Base-by-base conservation (phyloP, 2,329 filamentous ascomycete species). In the Apiospora marii region DNA sequence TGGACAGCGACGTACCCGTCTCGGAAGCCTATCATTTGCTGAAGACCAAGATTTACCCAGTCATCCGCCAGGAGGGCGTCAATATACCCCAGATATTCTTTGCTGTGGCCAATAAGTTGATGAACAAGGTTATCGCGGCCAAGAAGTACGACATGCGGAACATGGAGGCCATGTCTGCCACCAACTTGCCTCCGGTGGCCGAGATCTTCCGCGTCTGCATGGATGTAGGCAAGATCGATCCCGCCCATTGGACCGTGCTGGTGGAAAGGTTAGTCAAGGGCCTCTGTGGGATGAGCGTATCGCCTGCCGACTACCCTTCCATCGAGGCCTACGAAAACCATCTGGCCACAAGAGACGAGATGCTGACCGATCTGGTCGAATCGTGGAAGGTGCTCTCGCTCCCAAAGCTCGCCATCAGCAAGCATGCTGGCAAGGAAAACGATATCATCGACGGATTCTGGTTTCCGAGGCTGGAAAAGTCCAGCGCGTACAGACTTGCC, bases 321-420 rank as follows among this genome's bases (percentile, higher is more conserved):
- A 72, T 78, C 14, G 75, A 78, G 48, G 75, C 75, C 13, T 79
- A 79, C 70, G 80, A 81, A 68, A 77, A 71, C 16, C 76, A 77
- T 69, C 78, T 81, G 74, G 75, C 75, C 19, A 76, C 74, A 49
- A 79, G 79, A 51, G 78, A 82, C 48, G 75, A 72, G 12, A 79
- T 85, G 71, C 75, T 85, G 3, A 74, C 76, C 24, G 84, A 86
- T 73, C 79, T 86, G 4, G 75, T 85, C 22, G 80, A 83, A 30
- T 79, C 83, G 22, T 86, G 84, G 85, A 81, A 82, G 58, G 73
- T 82, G 16, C 80, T 86, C 71, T 80, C 80, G 41, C 73, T 81
- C 24, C 81, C 82, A n/a, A 76, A 74, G 22, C 44, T 73, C 43
- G 71, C 73, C 68, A 72, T 51, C 22, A 69, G 74, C 22, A 48